phyloP scores from a whole-genome alignment of 306 rosid species.

The Inga oerstediana region DNA sequence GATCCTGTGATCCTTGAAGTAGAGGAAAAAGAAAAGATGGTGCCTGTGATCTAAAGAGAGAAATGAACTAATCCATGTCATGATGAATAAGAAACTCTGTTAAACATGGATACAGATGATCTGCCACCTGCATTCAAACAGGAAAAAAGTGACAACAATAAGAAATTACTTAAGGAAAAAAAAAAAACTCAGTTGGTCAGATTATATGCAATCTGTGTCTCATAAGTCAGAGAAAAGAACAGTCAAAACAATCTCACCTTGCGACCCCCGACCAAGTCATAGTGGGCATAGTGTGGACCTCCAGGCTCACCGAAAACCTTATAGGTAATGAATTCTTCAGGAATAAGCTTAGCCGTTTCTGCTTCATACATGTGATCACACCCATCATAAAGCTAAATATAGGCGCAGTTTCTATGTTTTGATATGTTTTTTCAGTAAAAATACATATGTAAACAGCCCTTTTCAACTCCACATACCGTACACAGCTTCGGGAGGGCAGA shows the following conservation, averaged over 20 bases:
- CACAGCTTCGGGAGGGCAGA: constrained; percentile 94
- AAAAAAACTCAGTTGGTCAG: constrained; percentile 11
- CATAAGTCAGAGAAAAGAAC: background rate
- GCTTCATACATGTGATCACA: constrained; percentile 34
- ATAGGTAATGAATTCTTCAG: constrained; percentile 61
- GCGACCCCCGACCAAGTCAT: constrained; percentile 87
- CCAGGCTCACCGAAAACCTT: constrained; percentile 79
- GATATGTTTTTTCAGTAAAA: background rate
- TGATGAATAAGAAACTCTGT: constrained; percentile 67
- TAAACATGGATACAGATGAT: constrained; percentile 70
- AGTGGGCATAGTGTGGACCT: constrained; percentile 91
- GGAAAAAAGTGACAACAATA: constrained; percentile 6
- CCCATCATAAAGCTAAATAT: background rate
- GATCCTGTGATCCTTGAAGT: constrained; percentile 23
- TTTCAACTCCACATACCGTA: constrained; percentile 54
- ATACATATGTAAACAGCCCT: background rate
- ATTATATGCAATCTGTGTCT: background rate
- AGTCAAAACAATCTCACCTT: constrained; percentile 49
- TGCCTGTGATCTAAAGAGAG: constrained; percentile 8
- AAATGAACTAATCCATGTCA: constrained; percentile 54
- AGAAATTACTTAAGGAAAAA: background rate
- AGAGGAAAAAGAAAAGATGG: constrained; percentile 31
- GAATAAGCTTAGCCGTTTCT: constrained; percentile 87
- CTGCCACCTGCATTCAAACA: constrained; percentile 68
- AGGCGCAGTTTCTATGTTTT: background rate